phyloP scores from a whole-genome alignment of 371 early-diverging fungal genomes.

The Haplosporangium sp. region DNA sequence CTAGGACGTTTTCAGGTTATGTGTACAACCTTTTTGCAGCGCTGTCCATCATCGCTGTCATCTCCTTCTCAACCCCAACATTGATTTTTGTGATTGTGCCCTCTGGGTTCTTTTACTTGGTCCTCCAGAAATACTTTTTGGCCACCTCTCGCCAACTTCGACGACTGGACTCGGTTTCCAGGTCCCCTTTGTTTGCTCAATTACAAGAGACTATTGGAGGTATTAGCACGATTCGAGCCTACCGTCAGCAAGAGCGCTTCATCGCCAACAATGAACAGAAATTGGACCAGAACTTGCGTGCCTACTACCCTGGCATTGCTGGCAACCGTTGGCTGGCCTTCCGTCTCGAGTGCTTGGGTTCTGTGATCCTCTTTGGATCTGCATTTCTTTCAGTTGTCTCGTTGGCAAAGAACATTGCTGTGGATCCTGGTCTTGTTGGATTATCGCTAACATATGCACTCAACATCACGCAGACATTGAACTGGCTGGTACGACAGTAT shows the following conservation, averaged over 20 bases:
- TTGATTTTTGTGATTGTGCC: slow-evolving; percentile 73
- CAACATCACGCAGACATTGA: slow-evolving; percentile 81
- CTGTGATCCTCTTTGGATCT: slow-evolving; percentile 75
- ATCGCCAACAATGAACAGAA: slow-evolving; percentile 77
- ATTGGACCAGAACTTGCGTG: slow-evolving; percentile 84
- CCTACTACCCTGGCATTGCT: slow-evolving; percentile 83
- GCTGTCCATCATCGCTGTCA: slow-evolving; percentile 65
- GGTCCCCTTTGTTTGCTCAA: slow-evolving; percentile 86
- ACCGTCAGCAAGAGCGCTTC: slow-evolving; percentile 77
- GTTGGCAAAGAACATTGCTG: slow-evolving; percentile 55
- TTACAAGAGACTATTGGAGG: slow-evolving; percentile 85
- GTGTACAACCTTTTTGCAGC: slow-evolving; percentile 58
- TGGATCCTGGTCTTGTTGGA: slow-evolving; percentile 84
- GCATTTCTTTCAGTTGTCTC: slow-evolving; percentile 61
- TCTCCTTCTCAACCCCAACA: slow-evolving; percentile 71
- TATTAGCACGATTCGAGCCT: slow-evolving; percentile 85
- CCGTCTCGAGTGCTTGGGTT: slow-evolving; percentile 84
- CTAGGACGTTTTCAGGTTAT: no score
- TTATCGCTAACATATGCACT: slow-evolving; percentile 89
- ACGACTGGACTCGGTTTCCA: slow-evolving; percentile 82
- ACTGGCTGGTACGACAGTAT: slow-evolving; percentile 86
- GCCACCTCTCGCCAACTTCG: slow-evolving; percentile 80
- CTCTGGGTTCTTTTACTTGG: slow-evolving; percentile 65
- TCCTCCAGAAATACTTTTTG: slow-evolving; percentile 76
- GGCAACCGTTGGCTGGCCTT: slow-evolving; percentile 94